phyloP scores from a whole-genome alignment of 257 asterid genomes.

The Haberlea rhodopensis region DNA sequence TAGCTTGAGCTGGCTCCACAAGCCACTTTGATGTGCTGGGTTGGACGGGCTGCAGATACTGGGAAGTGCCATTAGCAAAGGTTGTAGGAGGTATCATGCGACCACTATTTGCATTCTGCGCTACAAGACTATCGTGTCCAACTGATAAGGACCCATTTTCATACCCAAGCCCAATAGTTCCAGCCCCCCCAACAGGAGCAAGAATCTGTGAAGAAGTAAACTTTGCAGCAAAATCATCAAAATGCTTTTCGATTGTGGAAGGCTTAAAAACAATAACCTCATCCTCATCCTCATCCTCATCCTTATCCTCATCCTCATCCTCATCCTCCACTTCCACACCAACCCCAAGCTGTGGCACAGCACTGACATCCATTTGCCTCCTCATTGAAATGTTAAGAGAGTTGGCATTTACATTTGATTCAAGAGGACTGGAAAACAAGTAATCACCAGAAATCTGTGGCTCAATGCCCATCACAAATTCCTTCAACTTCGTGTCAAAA shows the following conservation, averaged over 20 bases:
- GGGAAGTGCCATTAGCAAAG: slow-evolving; percentile 34
- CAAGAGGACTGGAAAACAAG: slow-evolving; percentile 32
- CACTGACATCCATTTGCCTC: slow-evolving; percentile 27
- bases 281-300: no score
- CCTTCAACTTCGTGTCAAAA: slow-evolving; percentile 57
- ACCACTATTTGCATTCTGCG: slow-evolving; percentile 38
- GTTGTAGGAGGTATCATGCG: slow-evolving; percentile 35
- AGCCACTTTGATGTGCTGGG: slow-evolving; percentile 50
- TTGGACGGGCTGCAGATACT: slow-evolving; percentile 46
- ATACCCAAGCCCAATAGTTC: slow-evolving; percentile 33
- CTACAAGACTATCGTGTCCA: slow-evolving; percentile 39
- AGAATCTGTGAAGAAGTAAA: slow-evolving; percentile 31
- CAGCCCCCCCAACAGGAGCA: slow-evolving; percentile 35
- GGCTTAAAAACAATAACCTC: slow-evolving; percentile 95
- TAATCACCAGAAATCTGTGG: slow-evolving; percentile 56
- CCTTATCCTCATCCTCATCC: no score
- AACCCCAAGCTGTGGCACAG: slow-evolving; percentile 35
- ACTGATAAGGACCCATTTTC: slow-evolving; percentile 39
- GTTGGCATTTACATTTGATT: slow-evolving; percentile 30
- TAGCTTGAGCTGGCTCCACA: slow-evolving; percentile 41
- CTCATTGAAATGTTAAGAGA: slow-evolving; percentile 31
- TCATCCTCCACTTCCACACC: slow-evolving; percentile 68
- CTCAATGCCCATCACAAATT: slow-evolving; percentile 64
- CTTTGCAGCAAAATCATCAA: slow-evolving; percentile 42
- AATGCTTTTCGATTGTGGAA: slow-evolving; percentile 49